Evolutionary conservation across 768 basidiomycete genomes (phyloP).

Genomic region (Suillus clintonianus): DNA sequence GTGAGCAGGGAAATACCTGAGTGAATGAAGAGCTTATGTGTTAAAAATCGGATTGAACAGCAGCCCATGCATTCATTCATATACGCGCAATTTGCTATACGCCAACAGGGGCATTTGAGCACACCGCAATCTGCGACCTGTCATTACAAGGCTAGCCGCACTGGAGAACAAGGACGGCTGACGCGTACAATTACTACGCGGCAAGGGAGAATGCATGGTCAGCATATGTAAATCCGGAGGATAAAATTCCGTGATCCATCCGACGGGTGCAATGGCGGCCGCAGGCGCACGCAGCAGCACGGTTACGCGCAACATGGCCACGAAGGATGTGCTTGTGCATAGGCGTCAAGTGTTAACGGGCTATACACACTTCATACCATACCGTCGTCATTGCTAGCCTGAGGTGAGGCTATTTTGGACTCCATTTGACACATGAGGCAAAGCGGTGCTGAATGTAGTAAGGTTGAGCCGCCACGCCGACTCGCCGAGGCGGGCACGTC

Average conservation of each 20-base stretch:
- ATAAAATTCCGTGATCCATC: background rate
- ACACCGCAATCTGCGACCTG: background rate
- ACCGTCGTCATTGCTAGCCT: background rate
- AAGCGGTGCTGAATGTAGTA: background rate
- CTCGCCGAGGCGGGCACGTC: background rate
- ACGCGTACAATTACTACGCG: background rate
- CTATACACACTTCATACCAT: constrained; percentile 2
- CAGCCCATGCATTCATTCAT: background rate
- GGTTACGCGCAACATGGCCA: background rate
- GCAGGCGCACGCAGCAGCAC: background rate
- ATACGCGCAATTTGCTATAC: constrained; percentile 2
- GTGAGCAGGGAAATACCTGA: background rate
- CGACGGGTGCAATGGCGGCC: background rate
- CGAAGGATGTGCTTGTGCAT: background rate
- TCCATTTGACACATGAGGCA: background rate
- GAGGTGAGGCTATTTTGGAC: background rate
- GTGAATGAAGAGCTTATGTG: background rate
- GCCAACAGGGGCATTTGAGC: background rate
- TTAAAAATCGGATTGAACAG: background rate
- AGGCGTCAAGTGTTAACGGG: background rate
- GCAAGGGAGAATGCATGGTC: too few species aligned
- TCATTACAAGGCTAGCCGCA: background rate
- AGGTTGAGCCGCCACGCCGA: background rate
- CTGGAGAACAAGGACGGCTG: background rate
- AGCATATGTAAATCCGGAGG: background rate